Percentiles rank a stretch among this genome's conserved stretches.
Evolutionary conservation across 768 basidiomycete genomes (phyloP).

Genomic region (Grammothele lineata): DNA sequence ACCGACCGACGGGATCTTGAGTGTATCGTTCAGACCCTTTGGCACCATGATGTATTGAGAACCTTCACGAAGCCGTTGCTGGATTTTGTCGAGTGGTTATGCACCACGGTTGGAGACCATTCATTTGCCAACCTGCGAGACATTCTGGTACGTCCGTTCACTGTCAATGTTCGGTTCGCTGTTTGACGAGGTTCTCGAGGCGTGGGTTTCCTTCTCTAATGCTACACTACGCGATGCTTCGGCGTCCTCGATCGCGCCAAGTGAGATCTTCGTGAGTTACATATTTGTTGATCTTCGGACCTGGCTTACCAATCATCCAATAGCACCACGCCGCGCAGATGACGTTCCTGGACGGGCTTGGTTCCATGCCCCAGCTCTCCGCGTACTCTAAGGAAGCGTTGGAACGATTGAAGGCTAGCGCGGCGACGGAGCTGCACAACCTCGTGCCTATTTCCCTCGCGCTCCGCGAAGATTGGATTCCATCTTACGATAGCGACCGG

Average conservation of each 20-base stretch:
- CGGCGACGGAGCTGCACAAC: constrained; percentile 46
- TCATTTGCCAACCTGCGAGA: constrained; percentile 80
- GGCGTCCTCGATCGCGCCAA: constrained; percentile 29
- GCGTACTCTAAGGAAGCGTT: constrained; percentile 59
- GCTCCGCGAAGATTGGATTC: not conserved
- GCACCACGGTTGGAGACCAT: constrained; percentile 50
- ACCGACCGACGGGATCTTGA: constrained; percentile 68
- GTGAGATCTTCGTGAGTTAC: constrained; percentile 64
- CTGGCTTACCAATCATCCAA: too few species aligned
- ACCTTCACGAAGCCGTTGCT: constrained; percentile 60
- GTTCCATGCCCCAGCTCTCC: constrained; percentile 68
- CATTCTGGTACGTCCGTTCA: constrained; percentile 71
- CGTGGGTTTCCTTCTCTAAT: constrained; percentile 92
- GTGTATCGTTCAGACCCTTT: constrained; percentile 70
- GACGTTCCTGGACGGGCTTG: constrained; percentile 88
- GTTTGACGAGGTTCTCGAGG: constrained; percentile 38
- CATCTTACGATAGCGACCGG: constrained; percentile 7
- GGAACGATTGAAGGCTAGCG: constrained; percentile 56
- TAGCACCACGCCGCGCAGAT: constrained; percentile 95
- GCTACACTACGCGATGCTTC: constrained; percentile 27
- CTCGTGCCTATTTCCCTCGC: constrained; percentile 43
- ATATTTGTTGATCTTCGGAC: not conserved
- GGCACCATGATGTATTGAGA: constrained; percentile 53
- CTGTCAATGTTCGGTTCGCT: too few species aligned
- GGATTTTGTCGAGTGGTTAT: constrained; percentile 82